Conservation (phyloP, 331 rosid species). For the Malus hybrid region DNA sequence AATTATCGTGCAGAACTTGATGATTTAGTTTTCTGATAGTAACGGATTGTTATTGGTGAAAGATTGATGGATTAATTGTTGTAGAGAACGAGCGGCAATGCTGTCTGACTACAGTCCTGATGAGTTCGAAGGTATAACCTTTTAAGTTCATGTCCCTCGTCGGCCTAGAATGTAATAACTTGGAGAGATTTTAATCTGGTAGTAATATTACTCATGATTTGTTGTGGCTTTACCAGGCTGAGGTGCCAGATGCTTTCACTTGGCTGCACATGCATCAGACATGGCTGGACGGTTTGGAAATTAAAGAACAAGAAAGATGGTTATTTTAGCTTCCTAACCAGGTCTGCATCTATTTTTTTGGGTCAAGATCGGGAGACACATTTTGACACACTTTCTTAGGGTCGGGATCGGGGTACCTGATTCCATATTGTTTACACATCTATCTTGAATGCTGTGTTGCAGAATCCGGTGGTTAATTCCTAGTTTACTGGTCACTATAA, state of each 20-base stretch:
- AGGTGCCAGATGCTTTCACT: constrained; percentile 27
- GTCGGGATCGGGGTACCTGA: not conserved
- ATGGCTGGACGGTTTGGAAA: constrained; percentile 44
- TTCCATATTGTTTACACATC: not conserved
- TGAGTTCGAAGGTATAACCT: constrained; percentile 45
- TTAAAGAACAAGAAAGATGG: constrained; percentile 31
- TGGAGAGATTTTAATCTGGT: not conserved
- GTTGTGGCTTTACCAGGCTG: constrained; percentile 34
- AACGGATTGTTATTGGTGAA: not conserved
- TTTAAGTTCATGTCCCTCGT: not conserved
- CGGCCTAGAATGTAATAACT: not conserved
- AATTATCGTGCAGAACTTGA: too few relatives aligned
- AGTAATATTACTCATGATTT: not conserved
- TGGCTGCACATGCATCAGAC: constrained; percentile 74
- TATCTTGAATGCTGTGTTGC: not conserved
- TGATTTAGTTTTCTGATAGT: not conserved
- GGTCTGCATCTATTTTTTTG: constrained; percentile 4
- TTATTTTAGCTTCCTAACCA: constrained; percentile 22
- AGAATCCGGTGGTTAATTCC: not conserved
- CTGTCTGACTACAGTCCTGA: constrained; percentile 53
- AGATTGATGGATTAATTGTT: not conserved
- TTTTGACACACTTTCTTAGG: too few relatives aligned
- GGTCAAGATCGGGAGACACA: too few relatives aligned
- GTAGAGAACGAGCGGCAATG: constrained; percentile 39
- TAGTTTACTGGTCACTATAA: not conserved